Percentiles rank a stretch among this genome's conserved stretches.
Conservation (phyloP, 2,329 filamentous ascomycete species). For the Ilyonectria destructans region DNA sequence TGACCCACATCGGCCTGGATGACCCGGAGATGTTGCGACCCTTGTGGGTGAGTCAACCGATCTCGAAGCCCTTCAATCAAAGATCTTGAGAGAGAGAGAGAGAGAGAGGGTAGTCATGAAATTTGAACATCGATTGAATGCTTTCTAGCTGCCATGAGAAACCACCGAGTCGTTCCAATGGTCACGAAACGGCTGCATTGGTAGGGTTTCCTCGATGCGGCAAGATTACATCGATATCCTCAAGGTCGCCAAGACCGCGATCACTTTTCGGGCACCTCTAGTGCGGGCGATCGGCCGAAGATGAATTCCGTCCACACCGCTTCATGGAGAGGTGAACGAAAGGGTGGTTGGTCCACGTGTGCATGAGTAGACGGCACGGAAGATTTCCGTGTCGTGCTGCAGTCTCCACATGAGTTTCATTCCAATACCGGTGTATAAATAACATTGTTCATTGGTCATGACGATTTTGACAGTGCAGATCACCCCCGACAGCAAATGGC, state of each 20-base stretch:
- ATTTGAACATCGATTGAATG: too few relatives aligned
- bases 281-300: background rate
- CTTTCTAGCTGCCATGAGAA: too few relatives aligned
- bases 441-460: too few relatives aligned
- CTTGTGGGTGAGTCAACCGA: too few relatives aligned
- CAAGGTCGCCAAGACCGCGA: background rate
- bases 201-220: too few relatives aligned
- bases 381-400: background rate
- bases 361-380: background rate
- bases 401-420: background rate
- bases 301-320: background rate
- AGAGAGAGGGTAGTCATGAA: too few relatives aligned
- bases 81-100: too few relatives aligned
- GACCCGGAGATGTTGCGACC: too few relatives aligned
- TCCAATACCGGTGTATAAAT: background rate
- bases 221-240: background rate
- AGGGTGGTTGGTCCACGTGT: background rate
- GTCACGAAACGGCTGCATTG: too few relatives aligned
- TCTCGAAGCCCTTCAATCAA: too few relatives aligned
- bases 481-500: background rate
- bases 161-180: too few relatives aligned
- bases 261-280: background rate
- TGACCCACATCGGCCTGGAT: too few relatives aligned
- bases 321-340: background rate
- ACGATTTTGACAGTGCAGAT: background rate